Percentiles rank a stretch among this genome's conserved stretches.
Conservation (phyloP, 73 alveolate species). For the Paraurostyla sp. region DNA sequence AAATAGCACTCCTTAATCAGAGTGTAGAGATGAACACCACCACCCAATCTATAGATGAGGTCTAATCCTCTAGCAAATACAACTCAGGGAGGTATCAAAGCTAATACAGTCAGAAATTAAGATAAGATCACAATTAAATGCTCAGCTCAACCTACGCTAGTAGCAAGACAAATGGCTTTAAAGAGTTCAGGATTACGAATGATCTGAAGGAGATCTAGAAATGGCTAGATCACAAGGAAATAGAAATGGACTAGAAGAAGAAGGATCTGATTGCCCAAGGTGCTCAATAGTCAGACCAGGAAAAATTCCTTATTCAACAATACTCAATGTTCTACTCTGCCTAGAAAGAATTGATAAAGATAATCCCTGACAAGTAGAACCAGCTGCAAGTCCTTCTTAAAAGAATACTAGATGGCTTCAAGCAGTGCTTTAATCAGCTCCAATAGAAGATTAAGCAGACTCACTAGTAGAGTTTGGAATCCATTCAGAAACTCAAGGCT, state of each 20-base stretch:
- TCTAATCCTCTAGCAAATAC: neutral
- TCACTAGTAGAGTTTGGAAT: neutral
- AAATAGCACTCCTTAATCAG: neutral
- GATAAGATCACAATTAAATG: neutral
- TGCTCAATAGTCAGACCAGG: slow-evolving; percentile 2
- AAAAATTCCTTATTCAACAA: neutral
- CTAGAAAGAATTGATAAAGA: neutral
- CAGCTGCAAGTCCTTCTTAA: neutral
- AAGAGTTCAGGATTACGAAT: slow-evolving; percentile 21
- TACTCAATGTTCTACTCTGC: slow-evolving; percentile 43
- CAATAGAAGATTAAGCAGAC: neutral
- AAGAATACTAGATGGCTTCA: neutral
- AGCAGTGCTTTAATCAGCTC: neutral
- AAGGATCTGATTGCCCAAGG: slow-evolving; percentile 3
- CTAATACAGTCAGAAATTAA: neutral
- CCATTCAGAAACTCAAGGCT: neutral
- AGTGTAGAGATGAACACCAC: no score
- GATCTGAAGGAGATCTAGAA: slow-evolving; percentile 16
- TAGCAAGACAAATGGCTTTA: neutral
- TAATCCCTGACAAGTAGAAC: slow-evolving; percentile 14
- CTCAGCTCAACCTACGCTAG: neutral
- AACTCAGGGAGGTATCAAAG: neutral
- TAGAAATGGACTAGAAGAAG: neutral
- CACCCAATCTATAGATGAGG: neutral
- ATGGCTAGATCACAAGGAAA: slow-evolving; percentile 29